Evolutionary conservation across 73 alveolate genomes (phyloP).

Genomic region (Paramecium pentaurelia): DNA sequence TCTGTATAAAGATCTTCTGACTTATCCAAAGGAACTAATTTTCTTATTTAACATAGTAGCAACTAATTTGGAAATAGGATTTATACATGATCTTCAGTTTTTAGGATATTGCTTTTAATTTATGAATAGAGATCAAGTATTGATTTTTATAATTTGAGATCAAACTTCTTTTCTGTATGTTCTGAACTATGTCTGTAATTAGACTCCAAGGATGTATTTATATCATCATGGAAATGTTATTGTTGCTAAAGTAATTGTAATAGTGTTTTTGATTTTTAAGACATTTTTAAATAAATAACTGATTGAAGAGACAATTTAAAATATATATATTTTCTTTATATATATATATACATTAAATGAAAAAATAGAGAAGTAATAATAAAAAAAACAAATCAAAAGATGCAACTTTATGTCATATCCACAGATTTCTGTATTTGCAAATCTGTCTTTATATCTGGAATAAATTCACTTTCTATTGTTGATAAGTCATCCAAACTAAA

Average conservation of each 20-base stretch:
- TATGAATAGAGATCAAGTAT: conserved; percentile 7
- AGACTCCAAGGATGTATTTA: conserved; percentile 2
- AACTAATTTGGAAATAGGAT: neutral
- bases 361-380: neutral
- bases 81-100: conserved; percentile 12
- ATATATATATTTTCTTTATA: neutral
- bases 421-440: neutral
- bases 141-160: conserved; percentile 14
- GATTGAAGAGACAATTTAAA: neutral
- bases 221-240: conserved; percentile 13
- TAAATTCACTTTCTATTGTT: conserved; percentile 16
- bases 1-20: neutral
- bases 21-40: neutral
- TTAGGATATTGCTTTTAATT: neutral
- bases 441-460: neutral
- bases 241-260: neutral
- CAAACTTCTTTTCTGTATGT: conserved; percentile 34
- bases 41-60: neutral
- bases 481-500: conserved; percentile 10
- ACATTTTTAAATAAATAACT: conserved; percentile 45
- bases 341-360: neutral
- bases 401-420: conserved; percentile 30
- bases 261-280: conserved; percentile 48
- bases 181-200: conserved; percentile 1
- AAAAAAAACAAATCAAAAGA: neutral